Evolutionary conservation across 1,284 basidiomycete genomes (phyloP), one percentile per base, ranked within the genome.

Genomic region (Phellopilus nigrolimitatus): DNA sequence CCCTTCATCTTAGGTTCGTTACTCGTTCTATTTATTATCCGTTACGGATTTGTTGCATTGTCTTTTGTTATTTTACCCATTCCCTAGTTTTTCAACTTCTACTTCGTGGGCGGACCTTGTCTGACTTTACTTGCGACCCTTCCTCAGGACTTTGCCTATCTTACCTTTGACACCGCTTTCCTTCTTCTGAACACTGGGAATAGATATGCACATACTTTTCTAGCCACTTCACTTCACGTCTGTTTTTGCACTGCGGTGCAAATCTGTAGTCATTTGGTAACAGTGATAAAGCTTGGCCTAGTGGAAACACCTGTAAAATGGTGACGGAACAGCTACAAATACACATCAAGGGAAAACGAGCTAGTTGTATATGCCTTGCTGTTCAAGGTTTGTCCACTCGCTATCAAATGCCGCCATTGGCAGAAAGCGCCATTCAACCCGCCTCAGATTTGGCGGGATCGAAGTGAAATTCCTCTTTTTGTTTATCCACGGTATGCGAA

Each of bases 401-500:
- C 38, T 12, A 27, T 34, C 46, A 47, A 47, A 47, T 8, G 8
- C 34, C 7, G 17, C 4, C 21, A 47, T 24, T 13, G 9, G 13
- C 13, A 25, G 4, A 28, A 47, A 47, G 9, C 15, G 21, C 46
- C 46, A 47, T n/a, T 38, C 46, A 21, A 47, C 46, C 21, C 19
- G 24, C 21, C 21, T 47, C 12, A 47, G 34, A 38, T 27, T 47
- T 17, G 46, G 24, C 13, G 46, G 34, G 21, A 47, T 17, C 3
- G 8, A 22, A n/a, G 17, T 10, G 15, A 33, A 33, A 10, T 2
- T 34, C 8, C 27, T 47, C 46, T 47, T 47, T 19, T 25, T 17
- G 7, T 47, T 34, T 15, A 38, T 10, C 15, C 33, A 38, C 9
- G 15, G 13, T 9, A 25, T 25, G 9, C 21, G 46, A 38, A 38